Conservation (phyloP, 495 filamentous ascomycete species). For the Beverwykella pulmonaria region DNA sequence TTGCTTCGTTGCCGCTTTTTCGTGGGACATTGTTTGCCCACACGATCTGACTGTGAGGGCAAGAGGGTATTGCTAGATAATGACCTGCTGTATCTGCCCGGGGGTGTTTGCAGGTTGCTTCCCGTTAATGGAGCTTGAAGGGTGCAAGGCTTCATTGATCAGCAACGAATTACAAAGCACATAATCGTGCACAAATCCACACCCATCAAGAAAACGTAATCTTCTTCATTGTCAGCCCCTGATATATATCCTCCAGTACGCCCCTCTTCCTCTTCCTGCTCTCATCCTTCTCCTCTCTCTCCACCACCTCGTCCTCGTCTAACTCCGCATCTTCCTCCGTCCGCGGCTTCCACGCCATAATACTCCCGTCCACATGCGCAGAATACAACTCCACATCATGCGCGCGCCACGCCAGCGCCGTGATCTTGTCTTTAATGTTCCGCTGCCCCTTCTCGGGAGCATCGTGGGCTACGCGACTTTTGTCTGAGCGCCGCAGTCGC, state of each 20-base stretch:
- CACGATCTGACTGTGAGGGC: too few species aligned
- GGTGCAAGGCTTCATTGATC: too few species aligned
- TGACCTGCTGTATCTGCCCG: too few species aligned
- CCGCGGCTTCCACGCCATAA: slow-evolving; percentile 60
- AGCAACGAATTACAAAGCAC: too few species aligned
- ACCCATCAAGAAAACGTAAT: slow-evolving; percentile 52
- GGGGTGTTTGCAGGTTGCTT: too few species aligned
- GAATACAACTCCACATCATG: slow-evolving; percentile 58
- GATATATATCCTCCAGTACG: slow-evolving; percentile 58
- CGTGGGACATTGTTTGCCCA: too few species aligned
- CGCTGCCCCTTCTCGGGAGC: slow-evolving; percentile 41
- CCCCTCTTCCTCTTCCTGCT: slow-evolving; percentile 48
- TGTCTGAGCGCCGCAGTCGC: slow-evolving; percentile 64
- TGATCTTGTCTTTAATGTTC: slow-evolving; percentile 61
- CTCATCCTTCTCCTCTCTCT: slow-evolving; percentile 49
- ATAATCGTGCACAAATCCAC: too few species aligned
- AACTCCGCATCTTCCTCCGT: slow-evolving; percentile 49
- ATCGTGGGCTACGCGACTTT: slow-evolving; percentile 44
- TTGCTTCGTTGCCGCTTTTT: too few species aligned
- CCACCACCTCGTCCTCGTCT: slow-evolving; percentile 48
- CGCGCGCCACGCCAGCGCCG: slow-evolving; percentile 71
- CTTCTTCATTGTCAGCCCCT: slow-evolving; percentile 55
- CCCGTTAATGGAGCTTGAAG: too few species aligned
- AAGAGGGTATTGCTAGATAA: too few species aligned
- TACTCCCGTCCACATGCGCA: slow-evolving; percentile 61